These are phyloP conservation scores for Ampelocalamus luodianensis DNA, from an alignment of 176 grass and related monocot genomes.

Conservation along the genomic window DNA sequence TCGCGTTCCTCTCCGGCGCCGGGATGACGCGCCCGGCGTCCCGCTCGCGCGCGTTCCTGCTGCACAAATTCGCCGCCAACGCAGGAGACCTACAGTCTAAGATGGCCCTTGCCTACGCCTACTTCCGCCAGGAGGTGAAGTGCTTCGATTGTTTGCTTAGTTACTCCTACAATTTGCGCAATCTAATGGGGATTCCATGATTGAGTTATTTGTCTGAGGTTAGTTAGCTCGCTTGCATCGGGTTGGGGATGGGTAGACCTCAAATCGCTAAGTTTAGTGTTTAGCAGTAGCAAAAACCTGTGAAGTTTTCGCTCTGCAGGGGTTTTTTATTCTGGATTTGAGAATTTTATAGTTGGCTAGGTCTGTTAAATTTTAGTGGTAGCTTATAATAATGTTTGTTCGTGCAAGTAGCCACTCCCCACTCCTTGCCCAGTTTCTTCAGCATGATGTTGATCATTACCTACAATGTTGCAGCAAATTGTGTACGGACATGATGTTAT, in stretches of 20 bases:
- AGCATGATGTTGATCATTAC: too few species aligned
- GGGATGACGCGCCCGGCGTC: constrained; percentile 71
- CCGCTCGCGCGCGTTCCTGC: constrained; percentile 75
- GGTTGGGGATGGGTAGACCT: neutral
- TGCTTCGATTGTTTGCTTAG: constrained; percentile 18
- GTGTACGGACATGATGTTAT: neutral
- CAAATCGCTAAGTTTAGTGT: neutral
- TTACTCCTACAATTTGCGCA: neutral
- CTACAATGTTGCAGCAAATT: neutral
- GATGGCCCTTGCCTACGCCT: constrained; percentile 92
- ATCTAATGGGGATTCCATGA: neutral
- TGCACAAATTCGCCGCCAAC: constrained; percentile 87
- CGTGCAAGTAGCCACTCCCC: neutral
- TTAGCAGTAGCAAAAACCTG: neutral
- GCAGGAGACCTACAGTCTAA: constrained; percentile 89
- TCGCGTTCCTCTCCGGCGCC: constrained; percentile 70
- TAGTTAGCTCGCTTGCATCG: constrained; percentile 13
- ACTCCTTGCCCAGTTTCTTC: neutral
- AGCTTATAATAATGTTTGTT: neutral
- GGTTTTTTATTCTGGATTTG: neutral
- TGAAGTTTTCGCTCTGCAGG: neutral
- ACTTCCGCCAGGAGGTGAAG: constrained; percentile 82
- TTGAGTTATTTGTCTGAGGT: neutral
- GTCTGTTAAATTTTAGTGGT: neutral
- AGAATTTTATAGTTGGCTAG: neutral